Conservation (phyloP, 768 basidiomycete genomes). For the Mycena rebaudengoi region DNA sequence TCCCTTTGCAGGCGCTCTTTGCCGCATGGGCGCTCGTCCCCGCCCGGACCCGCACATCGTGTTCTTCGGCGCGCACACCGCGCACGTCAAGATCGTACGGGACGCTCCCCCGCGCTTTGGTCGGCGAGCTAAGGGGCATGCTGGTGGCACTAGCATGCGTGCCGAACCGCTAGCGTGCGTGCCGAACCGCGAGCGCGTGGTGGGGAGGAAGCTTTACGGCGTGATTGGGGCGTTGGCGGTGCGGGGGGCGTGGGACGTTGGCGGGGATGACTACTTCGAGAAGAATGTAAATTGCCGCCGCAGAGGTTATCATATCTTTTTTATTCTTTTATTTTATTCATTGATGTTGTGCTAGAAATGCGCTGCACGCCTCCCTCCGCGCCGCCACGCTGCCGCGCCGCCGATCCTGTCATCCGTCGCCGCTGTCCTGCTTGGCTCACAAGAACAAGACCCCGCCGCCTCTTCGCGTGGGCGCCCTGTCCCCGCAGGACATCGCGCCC, state of each 20-base stretch:
- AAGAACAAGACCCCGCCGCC: conserved; percentile 41
- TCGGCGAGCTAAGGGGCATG: conserved; percentile 1
- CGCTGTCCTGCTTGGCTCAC: conserved; percentile 50
- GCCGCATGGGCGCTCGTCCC: conserved; percentile 89
- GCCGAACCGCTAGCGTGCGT: conserved; percentile 74
- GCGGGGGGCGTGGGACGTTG: conserved; percentile 18
- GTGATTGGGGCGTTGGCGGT: conserved; percentile 19
- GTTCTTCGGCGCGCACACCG: conserved; percentile 95
- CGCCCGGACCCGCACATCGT: conserved; percentile 85
- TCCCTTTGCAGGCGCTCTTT: conserved; percentile 36
- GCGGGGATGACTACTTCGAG: conserved; percentile 45
- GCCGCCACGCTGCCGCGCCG: conserved; percentile 73
- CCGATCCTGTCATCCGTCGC: conserved; percentile 77
- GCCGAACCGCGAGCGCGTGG: conserved; percentile 42
- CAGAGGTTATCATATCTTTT: conserved; percentile 63
- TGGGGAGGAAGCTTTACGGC: conserved; percentile 20
- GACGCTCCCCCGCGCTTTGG: conserved; percentile 40
- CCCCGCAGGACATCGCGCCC: conserved; percentile 69
- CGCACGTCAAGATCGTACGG: conserved; percentile 91
- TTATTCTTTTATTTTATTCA: background rate
- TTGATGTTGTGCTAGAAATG: background rate
- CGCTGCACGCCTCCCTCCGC: conserved; percentile 70
- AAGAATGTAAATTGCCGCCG: conserved; percentile 66
- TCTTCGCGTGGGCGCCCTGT: conserved; percentile 56
- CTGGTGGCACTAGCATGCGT: too few relatives aligned